phyloP scores from a whole-genome alignment of 805 yeast species.

The Zygotorulaspora danielsina region DNA sequence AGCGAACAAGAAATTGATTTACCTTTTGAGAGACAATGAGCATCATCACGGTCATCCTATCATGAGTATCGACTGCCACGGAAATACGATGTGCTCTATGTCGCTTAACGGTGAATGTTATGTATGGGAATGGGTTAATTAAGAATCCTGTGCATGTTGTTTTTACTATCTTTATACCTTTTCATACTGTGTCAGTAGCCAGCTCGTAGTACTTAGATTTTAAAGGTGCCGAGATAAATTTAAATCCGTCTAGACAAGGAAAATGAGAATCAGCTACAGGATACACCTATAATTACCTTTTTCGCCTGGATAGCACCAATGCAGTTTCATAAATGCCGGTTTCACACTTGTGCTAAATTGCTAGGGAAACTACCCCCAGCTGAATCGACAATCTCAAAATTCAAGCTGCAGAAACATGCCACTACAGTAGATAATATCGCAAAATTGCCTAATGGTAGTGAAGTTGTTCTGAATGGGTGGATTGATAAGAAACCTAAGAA shows the following conservation, averaged over 20 bases:
- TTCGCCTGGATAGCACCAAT: no score
- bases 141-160: no score
- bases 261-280: no score
- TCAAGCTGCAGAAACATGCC: conserved; percentile 15
- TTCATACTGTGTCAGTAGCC: no score
- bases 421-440: conserved; percentile 13
- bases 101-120: conserved; percentile 30
- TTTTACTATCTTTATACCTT: no score
- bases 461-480: conserved; percentile 74
- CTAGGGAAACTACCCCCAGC: conserved; percentile 15
- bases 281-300: no score
- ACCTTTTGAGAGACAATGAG: conserved; percentile 13
- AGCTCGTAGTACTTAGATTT: no score
- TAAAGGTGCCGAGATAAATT: not conserved
- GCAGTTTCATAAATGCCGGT: conserved; percentile 3
- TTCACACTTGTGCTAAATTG: conserved; percentile 9
- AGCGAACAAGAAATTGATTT: conserved; percentile 20
- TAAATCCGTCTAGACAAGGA: no score
- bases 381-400: conserved; percentile 15
- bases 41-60: conserved; percentile 22
- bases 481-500: conserved; percentile 69
- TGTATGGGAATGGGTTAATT: conserved; percentile 25
- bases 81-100: conserved; percentile 22
- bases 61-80: conserved; percentile 22
- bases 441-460: conserved; percentile 7